phyloP scores from a whole-genome alignment of 192 early-diverging fungal species.

The Linnemannia schmuckeri region DNA sequence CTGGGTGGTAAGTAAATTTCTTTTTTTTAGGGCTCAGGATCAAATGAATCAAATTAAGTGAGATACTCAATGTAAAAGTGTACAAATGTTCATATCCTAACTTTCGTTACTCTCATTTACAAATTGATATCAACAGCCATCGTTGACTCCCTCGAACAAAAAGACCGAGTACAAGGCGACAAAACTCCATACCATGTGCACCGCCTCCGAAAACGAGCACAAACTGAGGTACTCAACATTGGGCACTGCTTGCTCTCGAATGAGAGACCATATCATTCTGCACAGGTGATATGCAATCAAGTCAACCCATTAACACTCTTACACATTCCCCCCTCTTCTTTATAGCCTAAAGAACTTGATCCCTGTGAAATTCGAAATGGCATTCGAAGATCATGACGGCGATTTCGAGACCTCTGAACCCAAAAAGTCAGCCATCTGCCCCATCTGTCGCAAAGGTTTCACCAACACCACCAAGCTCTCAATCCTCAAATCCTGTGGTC shows the following conservation, averaged over 20 bases:
- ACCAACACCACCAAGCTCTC: slow-evolving; percentile 74
- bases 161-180: slow-evolving; percentile 65
- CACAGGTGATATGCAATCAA: not conserved
- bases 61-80: too few relatives aligned
- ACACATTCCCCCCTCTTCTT: not conserved
- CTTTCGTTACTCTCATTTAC: not conserved
- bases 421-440: slow-evolving; percentile 66
- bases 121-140: slow-evolving; percentile 64
- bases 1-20: slow-evolving; percentile 69
- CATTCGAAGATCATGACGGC: slow-evolving; percentile 60
- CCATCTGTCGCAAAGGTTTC: slow-evolving; percentile 77
- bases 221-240: slow-evolving; percentile 64
- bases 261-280: not conserved
- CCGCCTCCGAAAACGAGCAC: slow-evolving; percentile 73
- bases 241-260: not conserved
- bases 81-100: not conserved
- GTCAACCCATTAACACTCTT: not conserved
- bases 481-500: slow-evolving; percentile 78
- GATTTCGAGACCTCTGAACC: slow-evolving; percentile 46
- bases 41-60: not conserved
- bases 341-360: slow-evolving; percentile 77
- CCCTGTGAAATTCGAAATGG: slow-evolving; percentile 70
- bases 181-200: slow-evolving; percentile 73
- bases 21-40: not conserved
- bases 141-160: slow-evolving; percentile 75